Evolutionary conservation across 2,329 filamentous ascomycete species (phyloP).

Genomic region (Paraconiothyrium sp.): DNA sequence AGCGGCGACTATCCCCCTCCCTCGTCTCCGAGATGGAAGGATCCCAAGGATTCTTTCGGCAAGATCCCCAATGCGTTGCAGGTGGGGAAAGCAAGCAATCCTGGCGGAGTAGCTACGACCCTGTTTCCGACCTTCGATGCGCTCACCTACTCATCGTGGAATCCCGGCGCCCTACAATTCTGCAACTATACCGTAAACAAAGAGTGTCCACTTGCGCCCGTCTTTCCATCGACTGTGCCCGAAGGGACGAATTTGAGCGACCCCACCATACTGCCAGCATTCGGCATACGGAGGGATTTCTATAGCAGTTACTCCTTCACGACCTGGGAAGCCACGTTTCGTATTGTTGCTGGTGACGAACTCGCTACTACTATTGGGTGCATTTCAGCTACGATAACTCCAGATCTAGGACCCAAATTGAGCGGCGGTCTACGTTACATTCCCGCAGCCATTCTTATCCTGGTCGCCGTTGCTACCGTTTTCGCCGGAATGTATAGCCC

Average conservation of each 20-base stretch:
- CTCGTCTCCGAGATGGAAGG: constrained; percentile 66
- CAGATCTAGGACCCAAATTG: constrained; percentile 76
- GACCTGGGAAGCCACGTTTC: constrained; percentile 77
- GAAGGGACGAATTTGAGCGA: constrained; percentile 60
- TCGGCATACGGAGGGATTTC: constrained; percentile 78
- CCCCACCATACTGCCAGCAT: constrained; percentile 69
- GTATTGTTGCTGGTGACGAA: constrained; percentile 77
- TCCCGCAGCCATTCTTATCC: constrained; percentile 78
- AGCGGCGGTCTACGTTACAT: constrained; percentile 77
- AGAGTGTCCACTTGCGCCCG: constrained; percentile 78
- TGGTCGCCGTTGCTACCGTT: constrained; percentile 83
- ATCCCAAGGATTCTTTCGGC: constrained; percentile 70
- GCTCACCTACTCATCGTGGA: constrained; percentile 78
- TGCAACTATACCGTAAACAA: constrained; percentile 70
- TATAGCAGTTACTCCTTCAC: constrained; percentile 86
- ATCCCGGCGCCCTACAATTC: constrained; percentile 64
- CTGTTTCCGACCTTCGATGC: constrained; percentile 77
- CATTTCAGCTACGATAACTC: constrained; percentile 82
- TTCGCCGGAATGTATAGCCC: constrained; percentile 89
- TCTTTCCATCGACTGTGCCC: constrained; percentile 59
- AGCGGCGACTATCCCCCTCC: constrained; percentile 67
- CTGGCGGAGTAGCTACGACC: constrained; percentile 67
- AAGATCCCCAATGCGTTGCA: constrained; percentile 72
- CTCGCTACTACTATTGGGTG: constrained; percentile 75
- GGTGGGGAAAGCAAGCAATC: neutral